Conservation (phyloP, 78 protist species). For the Speleostelium caveatum region DNA sequence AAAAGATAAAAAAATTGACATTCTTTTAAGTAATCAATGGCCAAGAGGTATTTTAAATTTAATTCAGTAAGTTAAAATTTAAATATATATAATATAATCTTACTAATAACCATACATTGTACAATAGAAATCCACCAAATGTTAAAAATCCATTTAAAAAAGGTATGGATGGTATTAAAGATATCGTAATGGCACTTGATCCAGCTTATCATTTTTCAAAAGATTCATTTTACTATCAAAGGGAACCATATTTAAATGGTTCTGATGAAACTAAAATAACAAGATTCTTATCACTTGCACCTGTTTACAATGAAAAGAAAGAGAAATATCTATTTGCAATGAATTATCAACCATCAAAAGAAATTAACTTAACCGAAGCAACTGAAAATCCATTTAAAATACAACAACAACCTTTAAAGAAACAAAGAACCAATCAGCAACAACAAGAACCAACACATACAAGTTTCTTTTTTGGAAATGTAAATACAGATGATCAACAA, state of each 20-base stretch:
- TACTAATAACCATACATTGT: neutral
- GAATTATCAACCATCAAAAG: constrained; percentile 70
- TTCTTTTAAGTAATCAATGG: constrained; percentile 76
- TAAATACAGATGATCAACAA: neutral
- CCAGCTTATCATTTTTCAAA: constrained; percentile 73
- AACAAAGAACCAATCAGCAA: constrained; percentile 1
- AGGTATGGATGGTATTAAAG: constrained; percentile 61
- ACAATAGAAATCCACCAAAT: neutral
- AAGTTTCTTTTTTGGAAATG: constrained; percentile 16
- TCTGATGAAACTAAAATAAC: constrained; percentile 14
- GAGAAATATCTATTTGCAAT: constrained; percentile 70
- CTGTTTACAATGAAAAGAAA: constrained; percentile 50
- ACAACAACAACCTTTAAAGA: neutral
- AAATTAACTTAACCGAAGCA: constrained; percentile 19
- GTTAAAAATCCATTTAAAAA: constrained; percentile 30
- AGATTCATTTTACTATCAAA: constrained; percentile 37
- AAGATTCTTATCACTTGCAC: constrained; percentile 57
- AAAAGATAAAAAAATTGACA: constrained; percentile 29
- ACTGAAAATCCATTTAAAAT: constrained; percentile 47
- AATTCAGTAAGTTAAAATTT: constrained; percentile 11
- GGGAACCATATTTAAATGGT: constrained; percentile 36
- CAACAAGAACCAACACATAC: neutral
- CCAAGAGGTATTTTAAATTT: constrained; percentile 36
- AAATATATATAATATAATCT: neutral
- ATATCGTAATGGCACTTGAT: neutral